Evolutionary conservation across 139 green algal species (phyloP).

Genomic region (Tetraselmis striata): DNA sequence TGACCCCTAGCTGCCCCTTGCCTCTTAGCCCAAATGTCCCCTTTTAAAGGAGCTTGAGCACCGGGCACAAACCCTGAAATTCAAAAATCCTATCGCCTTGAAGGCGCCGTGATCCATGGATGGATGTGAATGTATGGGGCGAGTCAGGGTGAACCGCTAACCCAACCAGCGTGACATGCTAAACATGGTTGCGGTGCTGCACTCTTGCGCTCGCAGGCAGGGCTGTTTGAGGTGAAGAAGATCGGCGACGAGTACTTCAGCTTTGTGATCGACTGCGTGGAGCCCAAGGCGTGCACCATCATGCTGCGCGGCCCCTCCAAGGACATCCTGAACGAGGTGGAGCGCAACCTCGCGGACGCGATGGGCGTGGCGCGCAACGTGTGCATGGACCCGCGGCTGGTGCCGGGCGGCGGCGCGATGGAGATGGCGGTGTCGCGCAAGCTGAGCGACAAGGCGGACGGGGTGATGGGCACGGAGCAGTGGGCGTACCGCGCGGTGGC

Average conservation of each 20-base stretch:
- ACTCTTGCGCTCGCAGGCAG: too few relatives aligned
- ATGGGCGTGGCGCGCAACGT: slow-evolving; percentile 98
- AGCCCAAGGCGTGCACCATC: slow-evolving; percentile 94
- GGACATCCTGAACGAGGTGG: slow-evolving; percentile 95
- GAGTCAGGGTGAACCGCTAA: too few relatives aligned
- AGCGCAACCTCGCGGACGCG: slow-evolving; percentile 88
- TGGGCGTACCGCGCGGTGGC: slow-evolving; percentile 66
- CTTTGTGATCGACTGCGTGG: slow-evolving; percentile 94
- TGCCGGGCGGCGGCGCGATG: slow-evolving; percentile 92
- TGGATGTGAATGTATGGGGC: too few relatives aligned
- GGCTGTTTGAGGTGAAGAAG: slow-evolving; percentile 95
- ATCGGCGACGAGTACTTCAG: slow-evolving; percentile 98
- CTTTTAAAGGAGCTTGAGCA: too few relatives aligned
- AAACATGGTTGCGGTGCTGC: too few relatives aligned
- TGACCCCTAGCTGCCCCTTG: too few relatives aligned
- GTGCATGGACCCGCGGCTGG: slow-evolving; percentile 76
- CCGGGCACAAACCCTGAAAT: too few relatives aligned
- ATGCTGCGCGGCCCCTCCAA: slow-evolving; percentile 78
- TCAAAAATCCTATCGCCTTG: too few relatives aligned
- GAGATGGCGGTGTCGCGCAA: slow-evolving; percentile 88
- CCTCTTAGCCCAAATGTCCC: too few relatives aligned
- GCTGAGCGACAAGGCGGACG: slow-evolving; percentile 45
- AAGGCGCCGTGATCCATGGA: too few relatives aligned
- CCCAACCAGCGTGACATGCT: too few relatives aligned
- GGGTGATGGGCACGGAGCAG: slow-evolving; percentile 41